Conservation (phyloP, 108 stramenopile species). For the Aurantiochytrium sp. region DNA sequence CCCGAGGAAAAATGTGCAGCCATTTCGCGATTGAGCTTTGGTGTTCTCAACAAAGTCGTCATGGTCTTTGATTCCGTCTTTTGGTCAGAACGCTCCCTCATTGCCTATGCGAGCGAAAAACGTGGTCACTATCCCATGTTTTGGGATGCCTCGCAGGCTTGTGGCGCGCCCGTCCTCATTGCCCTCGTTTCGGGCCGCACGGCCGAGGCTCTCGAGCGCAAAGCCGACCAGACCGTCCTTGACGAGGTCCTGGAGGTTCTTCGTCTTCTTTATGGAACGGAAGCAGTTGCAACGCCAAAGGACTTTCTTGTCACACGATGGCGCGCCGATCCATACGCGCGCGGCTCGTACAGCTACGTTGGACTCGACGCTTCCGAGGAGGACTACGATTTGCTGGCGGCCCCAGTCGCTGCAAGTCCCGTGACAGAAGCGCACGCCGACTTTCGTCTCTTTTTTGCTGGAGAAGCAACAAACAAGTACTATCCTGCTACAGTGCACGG, state of each 20-base stretch:
- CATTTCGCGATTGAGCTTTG: conserved; percentile 66
- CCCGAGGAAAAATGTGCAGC: conserved; percentile 59
- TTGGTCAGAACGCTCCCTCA: conserved; percentile 29
- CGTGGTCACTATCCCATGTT: conserved; percentile 28
- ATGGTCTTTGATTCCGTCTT: conserved; percentile 26
- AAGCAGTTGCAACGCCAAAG: conserved; percentile 8
- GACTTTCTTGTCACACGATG: conserved; percentile 26
- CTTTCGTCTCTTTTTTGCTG: conserved; percentile 68
- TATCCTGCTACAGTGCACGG: conserved; percentile 86
- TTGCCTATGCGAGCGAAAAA: conserved; percentile 31
- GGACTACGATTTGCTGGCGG: conserved; percentile 36
- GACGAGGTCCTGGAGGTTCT: conserved; percentile 22
- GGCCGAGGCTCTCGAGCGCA: conserved; percentile 25
- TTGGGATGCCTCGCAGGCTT: conserved; percentile 25
- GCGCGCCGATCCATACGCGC: neutral
- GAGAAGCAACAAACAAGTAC: conserved; percentile 81
- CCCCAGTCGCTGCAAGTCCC: conserved; percentile 22
- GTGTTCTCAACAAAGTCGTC: conserved; percentile 35
- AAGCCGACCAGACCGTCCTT: conserved; percentile 18
- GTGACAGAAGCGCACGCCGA: neutral
- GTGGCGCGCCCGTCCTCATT: conserved; percentile 25
- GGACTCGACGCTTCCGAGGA: conserved; percentile 2
- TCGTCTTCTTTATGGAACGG: neutral
- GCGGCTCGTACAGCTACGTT: neutral
- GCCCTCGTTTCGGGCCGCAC: conserved; percentile 33